These are phyloP conservation scores for Exophiala sp. DNA, from an alignment of 2,329 filamentous ascomycete genomes.

Conservation along the genomic window DNA sequence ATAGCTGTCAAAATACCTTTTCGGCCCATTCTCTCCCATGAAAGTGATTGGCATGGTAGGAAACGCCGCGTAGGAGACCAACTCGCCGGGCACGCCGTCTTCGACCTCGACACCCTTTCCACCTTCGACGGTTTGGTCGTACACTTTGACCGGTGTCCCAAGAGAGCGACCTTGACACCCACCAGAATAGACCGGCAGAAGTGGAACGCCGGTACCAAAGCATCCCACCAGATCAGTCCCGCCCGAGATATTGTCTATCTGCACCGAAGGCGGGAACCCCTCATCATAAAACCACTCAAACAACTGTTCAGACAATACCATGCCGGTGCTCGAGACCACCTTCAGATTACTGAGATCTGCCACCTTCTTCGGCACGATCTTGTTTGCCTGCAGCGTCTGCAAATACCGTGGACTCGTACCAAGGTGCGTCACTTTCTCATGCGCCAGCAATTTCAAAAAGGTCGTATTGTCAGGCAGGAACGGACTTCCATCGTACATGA, in stretches of 20 bases:
- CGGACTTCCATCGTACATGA: constrained; percentile 82
- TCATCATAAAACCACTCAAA: constrained; percentile 76
- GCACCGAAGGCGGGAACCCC: constrained; percentile 15
- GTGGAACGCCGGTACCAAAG: constrained; percentile 55
- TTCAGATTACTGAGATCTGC: constrained; percentile 60
- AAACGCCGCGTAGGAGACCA: constrained; percentile 68
- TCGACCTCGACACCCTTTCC: constrained; percentile 49
- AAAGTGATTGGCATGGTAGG: constrained; percentile 71
- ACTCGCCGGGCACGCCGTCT: constrained; percentile 67
- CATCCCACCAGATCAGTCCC: constrained; percentile 55
- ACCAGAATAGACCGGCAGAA: constrained; percentile 62
- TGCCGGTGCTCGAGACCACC: constrained; percentile 69
- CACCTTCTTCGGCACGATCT: constrained; percentile 59
- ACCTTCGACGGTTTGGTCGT: constrained; percentile 45
- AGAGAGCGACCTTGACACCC: constrained; percentile 54
- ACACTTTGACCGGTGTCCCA: constrained; percentile 56
- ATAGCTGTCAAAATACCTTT: constrained; percentile 50
- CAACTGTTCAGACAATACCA: constrained; percentile 71
- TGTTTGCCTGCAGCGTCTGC: constrained; percentile 64
- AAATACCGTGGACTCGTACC: constrained; percentile 68
- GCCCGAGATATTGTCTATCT: constrained; percentile 22
- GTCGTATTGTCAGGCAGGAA: constrained; percentile 66
- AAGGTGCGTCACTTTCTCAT: constrained; percentile 66
- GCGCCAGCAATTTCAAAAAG: constrained; percentile 60
- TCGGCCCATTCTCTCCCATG: constrained; percentile 52